phyloP scores from a whole-genome alignment of 1,284 basidiomycete species.

The Leccinum variabile region DNA sequence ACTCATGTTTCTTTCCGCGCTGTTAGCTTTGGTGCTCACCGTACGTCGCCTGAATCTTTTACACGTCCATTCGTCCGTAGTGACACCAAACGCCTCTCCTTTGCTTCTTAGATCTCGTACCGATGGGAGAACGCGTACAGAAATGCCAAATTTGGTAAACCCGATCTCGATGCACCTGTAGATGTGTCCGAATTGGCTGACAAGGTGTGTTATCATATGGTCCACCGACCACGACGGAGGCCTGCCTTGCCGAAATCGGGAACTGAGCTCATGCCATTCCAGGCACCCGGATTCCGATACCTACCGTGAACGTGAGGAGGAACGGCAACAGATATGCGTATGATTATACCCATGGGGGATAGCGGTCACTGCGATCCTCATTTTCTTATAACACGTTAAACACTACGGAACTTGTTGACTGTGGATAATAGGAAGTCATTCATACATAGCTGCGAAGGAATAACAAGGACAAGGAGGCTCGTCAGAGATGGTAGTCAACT shows the following conservation, averaged over 20 bases:
- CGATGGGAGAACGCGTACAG: conserved; percentile 59
- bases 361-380: background rate
- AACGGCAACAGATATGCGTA: background rate
- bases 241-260: background rate
- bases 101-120: conserved; percentile 52
- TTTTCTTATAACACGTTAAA: background rate
- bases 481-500: no score
- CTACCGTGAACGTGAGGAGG: background rate
- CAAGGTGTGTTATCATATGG: background rate
- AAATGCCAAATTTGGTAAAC: conserved; percentile 57
- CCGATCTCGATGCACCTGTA: conserved; percentile 48
- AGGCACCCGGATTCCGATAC: conserved; percentile 4
- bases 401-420: background rate
- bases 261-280: background rate
- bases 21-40: conserved; percentile 52
- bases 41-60: conserved; percentile 37
- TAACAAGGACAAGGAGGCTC: no score
- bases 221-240: background rate
- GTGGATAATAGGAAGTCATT: background rate
- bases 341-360: background rate
- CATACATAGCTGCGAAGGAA: no score
- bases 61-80: background rate
- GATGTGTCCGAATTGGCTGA: conserved; percentile 51
- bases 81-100: background rate
- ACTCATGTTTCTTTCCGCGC: conserved; percentile 58